phyloP scores from a whole-genome alignment of 1,139 yeast genomes.

The Blastobotrys ciferrii region DNA sequence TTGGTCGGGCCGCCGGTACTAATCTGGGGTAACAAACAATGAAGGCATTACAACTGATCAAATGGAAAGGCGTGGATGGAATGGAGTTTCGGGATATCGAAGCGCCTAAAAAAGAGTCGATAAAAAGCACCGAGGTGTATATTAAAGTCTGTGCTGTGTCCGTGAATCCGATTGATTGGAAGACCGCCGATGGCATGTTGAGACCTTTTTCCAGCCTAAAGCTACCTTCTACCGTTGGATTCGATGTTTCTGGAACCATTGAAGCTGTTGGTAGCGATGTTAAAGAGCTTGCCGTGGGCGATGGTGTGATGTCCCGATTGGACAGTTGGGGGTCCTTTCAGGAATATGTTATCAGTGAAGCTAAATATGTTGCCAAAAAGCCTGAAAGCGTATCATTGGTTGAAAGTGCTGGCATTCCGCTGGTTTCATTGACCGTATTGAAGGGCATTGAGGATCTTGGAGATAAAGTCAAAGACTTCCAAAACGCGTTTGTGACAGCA shows the following conservation, averaged over 20 bases:
- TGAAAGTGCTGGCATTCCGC: constrained; percentile 17
- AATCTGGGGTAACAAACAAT: no score
- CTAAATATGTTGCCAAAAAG: constrained; percentile 7
- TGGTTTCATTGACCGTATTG: constrained; percentile 8
- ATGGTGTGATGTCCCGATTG: constrained; percentile 47
- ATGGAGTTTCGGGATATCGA: constrained; percentile 1
- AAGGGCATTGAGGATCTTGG: constrained; percentile 3
- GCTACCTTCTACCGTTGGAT: constrained; percentile 45
- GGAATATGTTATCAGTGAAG: constrained; percentile 44
- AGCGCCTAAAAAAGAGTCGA: background rate
- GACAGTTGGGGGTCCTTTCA: constrained; percentile 55
- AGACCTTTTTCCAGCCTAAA: constrained; percentile 41
- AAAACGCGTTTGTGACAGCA: constrained; percentile 16
- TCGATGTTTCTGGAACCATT: constrained; percentile 54
- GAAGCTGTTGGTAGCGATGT: constrained; percentile 58
- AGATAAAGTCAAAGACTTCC: background rate
- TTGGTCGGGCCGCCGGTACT: no score
- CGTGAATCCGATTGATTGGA: constrained; percentile 76
- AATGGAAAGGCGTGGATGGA: background rate
- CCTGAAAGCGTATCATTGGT: constrained; percentile 14
- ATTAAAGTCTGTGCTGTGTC: constrained; percentile 59
- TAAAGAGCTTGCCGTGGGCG: constrained; percentile 50
- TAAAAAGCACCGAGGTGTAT: constrained; percentile 44
- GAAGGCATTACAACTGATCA: constrained; percentile 2
- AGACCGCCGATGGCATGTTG: constrained; percentile 26